These are phyloP conservation scores for Botrytis elliptica DNA, from an alignment of 2,329 filamentous ascomycete genomes.

Conservation along the genomic window DNA sequence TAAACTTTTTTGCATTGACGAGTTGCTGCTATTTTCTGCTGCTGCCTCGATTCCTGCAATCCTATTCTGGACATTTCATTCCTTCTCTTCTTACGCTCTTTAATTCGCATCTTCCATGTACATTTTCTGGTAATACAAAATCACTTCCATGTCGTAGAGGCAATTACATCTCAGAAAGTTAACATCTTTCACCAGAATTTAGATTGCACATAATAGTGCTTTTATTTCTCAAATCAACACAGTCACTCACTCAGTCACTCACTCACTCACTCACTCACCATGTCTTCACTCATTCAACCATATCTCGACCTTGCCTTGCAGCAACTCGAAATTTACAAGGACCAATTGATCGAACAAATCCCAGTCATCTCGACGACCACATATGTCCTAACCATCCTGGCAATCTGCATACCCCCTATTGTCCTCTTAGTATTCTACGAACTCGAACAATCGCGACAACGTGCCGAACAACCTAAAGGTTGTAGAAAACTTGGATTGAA, in stretches of 20 bases:
- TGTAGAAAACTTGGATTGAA: constrained; percentile 53
- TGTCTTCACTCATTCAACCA: constrained; percentile 33
- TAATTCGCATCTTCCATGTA: constrained; percentile 36
- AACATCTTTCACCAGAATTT: constrained; percentile 27
- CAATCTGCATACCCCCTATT: constrained; percentile 38
- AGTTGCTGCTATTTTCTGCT: constrained; percentile 11
- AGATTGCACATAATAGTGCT: constrained; percentile 33
- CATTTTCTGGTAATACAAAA: constrained; percentile 31
- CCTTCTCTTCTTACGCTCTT: constrained; percentile 31
- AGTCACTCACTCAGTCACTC: constrained; percentile 2
- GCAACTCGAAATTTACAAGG: constrained; percentile 34
- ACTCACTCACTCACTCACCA: constrained; percentile 21
- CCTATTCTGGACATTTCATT: constrained; percentile 19
- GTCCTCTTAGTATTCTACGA: constrained; percentile 39
- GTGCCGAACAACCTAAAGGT: constrained; percentile 44
- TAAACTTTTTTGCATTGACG: not conserved
- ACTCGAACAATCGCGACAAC: constrained; percentile 35
- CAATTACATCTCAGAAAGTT: constrained; percentile 19
- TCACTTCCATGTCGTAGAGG: not conserved
- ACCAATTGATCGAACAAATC: constrained; percentile 34
- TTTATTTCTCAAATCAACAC: constrained; percentile 20
- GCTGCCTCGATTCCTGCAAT: constrained; percentile 16
- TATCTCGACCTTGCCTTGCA: constrained; percentile 33
- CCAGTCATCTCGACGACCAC: constrained; percentile 36
- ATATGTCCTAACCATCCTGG: constrained; percentile 36